These are phyloP conservation scores for Aspergillus affinis DNA, from an alignment of 495 filamentous ascomycete species.

Conservation along the genomic window DNA sequence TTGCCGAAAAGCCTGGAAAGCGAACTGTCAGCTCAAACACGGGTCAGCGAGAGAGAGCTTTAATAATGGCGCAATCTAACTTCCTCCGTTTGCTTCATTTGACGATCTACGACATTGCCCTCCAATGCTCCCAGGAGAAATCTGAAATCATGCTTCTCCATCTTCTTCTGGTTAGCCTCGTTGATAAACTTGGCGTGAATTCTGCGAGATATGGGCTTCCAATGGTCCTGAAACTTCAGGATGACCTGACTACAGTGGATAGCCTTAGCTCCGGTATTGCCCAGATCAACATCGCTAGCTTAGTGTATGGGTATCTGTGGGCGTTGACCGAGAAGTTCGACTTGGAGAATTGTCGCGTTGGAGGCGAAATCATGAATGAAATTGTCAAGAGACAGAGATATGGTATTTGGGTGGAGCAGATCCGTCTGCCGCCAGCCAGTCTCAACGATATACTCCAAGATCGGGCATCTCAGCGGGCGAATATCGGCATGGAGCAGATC, in stretches of 20 bases:
- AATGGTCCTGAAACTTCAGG: slow-evolving; percentile 85
- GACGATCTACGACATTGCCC: slow-evolving; percentile 79
- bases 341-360: slow-evolving; percentile 64
- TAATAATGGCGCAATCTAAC: slow-evolving; percentile 55
- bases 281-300: slow-evolving; percentile 75
- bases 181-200: slow-evolving; percentile 80
- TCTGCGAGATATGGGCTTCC: slow-evolving; percentile 74
- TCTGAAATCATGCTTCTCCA: slow-evolving; percentile 74
- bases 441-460: slow-evolving; percentile 46
- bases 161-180: slow-evolving; percentile 67
- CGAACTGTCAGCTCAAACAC: slow-evolving; percentile 60
- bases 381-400: slow-evolving; percentile 68
- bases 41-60: slow-evolving; percentile 55
- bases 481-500: slow-evolving; percentile 9
- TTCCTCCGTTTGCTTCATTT: slow-evolving; percentile 86
- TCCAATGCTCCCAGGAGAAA: slow-evolving; percentile 67
- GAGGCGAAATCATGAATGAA: slow-evolving; percentile 69
- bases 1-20: slow-evolving; percentile 47
- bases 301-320: slow-evolving; percentile 88
- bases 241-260: slow-evolving; percentile 69
- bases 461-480: slow-evolving; percentile 17
- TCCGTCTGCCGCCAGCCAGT: slow-evolving; percentile 52
- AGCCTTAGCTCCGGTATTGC: slow-evolving; percentile 47
- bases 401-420: slow-evolving; percentile 72
- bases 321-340: slow-evolving; percentile 73